Conservation (phyloP, 148 eudicot genomes). For the Salicornia ramosissima region DNA sequence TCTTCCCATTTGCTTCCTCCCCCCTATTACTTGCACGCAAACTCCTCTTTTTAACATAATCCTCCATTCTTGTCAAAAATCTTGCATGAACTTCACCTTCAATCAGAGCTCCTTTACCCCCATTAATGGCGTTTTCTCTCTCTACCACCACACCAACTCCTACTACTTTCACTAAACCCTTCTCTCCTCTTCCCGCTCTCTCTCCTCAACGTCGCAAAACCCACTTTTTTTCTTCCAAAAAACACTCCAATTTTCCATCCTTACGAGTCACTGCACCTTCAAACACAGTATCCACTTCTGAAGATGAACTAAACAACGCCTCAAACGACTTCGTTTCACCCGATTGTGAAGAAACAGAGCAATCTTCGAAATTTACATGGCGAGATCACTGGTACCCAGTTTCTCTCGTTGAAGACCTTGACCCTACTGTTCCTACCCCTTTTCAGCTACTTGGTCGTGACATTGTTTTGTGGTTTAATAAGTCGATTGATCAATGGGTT, state of each 20-base stretch:
- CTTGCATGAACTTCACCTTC: neutral
- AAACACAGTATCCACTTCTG: conserved; percentile 2
- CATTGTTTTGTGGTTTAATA: conserved; percentile 79
- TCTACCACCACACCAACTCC: conserved; percentile 3
- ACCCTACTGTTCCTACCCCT: conserved; percentile 57
- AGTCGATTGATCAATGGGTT: conserved; percentile 50
- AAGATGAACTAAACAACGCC: conserved; percentile 9
- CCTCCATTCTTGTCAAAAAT: neutral
- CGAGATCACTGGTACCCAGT: conserved; percentile 97
- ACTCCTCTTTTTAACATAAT: neutral
- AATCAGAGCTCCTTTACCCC: neutral
- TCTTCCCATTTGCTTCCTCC: neutral
- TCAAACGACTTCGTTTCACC: conserved; percentile 19
- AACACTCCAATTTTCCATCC: conserved; percentile 18
- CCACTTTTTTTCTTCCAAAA: neutral
- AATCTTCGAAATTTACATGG: conserved; percentile 64
- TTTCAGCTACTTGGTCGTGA: conserved; percentile 88
- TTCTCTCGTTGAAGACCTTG: conserved; percentile 78
- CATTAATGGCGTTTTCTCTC: conserved; percentile 21
- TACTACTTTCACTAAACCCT: conserved; percentile 1
- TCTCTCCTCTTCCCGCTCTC: neutral
- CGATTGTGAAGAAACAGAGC: conserved; percentile 24
- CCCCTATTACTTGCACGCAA: conserved; percentile 19
- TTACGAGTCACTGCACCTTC: conserved; percentile 49
- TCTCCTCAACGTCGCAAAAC: neutral